Conservation (phyloP, 2,329 filamentous ascomycete species). For the Parastagonospora nodorum region DNA sequence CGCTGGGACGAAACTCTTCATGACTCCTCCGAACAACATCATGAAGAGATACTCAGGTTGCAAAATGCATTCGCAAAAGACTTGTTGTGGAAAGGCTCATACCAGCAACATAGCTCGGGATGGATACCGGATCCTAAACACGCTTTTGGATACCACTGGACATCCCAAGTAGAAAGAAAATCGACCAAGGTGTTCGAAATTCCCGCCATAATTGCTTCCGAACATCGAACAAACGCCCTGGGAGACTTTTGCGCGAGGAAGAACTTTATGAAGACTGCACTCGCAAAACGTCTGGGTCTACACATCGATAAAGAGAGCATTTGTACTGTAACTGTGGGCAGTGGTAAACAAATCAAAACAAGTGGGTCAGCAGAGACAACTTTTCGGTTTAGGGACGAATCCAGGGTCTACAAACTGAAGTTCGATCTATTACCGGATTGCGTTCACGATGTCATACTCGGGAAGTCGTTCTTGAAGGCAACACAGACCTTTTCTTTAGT, state of each 20-base stretch:
- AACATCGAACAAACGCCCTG: background rate
- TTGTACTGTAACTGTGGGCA: slow-evolving; percentile 4
- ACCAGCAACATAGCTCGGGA: too few species aligned
- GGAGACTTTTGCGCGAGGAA: slow-evolving; percentile 13
- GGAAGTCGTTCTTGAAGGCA: slow-evolving; percentile 9
- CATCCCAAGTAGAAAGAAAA: too few species aligned
- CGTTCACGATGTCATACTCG: slow-evolving; percentile 14
- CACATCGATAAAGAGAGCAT: background rate
- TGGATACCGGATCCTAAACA: too few species aligned
- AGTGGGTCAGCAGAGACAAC: slow-evolving; percentile 1
- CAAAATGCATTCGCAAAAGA: too few species aligned
- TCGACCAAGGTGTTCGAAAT: slow-evolving; percentile 1
- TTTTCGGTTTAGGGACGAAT: slow-evolving; percentile 8
- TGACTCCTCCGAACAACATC: too few species aligned
- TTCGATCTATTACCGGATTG: slow-evolving; percentile 14
- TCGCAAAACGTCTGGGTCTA: slow-evolving; percentile 4
- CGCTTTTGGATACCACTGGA: too few species aligned
- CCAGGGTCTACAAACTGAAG: background rate
- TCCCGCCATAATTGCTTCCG: background rate
- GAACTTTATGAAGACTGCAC: slow-evolving; percentile 16
- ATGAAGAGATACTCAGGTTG: too few species aligned
- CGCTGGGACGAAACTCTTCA: too few species aligned
- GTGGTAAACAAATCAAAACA: slow-evolving; percentile 5
- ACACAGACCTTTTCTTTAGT: slow-evolving; percentile 11
- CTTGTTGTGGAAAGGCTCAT: too few species aligned